Percentiles rank a stretch among this genome's conserved stretches.
Evolutionary conservation across 1,284 basidiomycete genomes (phyloP).

Genomic region (Cryptococcus sp.): DNA sequence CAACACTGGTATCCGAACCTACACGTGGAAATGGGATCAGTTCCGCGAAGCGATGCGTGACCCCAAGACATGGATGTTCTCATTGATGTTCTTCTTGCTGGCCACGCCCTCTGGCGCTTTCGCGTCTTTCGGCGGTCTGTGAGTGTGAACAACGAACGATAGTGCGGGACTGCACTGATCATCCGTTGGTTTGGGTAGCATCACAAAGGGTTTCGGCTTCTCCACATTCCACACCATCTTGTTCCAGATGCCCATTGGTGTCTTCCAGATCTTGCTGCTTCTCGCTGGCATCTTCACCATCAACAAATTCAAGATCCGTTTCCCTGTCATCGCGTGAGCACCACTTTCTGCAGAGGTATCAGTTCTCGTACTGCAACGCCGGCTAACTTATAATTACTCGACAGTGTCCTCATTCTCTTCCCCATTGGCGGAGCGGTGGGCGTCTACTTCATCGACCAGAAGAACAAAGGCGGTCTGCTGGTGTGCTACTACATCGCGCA

Average conservation of each 20-base stretch:
- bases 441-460: conserved; percentile 15
- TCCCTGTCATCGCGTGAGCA: conserved; percentile 55
- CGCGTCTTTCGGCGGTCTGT: conserved; percentile 30
- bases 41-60: conserved; percentile 16
- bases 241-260: conserved; percentile 25
- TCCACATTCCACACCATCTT: conserved; percentile 40
- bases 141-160: too few relatives aligned
- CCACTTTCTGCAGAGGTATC: neutral
- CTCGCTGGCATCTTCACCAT: conserved; percentile 46
- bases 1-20: conserved; percentile 29
- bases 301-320: conserved; percentile 56
- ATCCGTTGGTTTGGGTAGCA: neutral
- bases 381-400: conserved; percentile 5
- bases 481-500: conserved; percentile 22
- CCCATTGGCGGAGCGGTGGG: conserved; percentile 31
- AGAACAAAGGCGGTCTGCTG: conserved; percentile 16
- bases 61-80: conserved; percentile 26
- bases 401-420: conserved; percentile 4
- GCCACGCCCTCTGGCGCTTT: conserved; percentile 30
- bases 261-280: conserved; percentile 11
- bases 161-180: too few relatives aligned
- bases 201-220: conserved; percentile 26
- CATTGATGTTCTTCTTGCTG: conserved; percentile 20
- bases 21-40: conserved; percentile 25
- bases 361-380: neutral